Percentiles rank a stretch among this genome's conserved stretches.
phyloP scores from a whole-genome alignment of 2,329 filamentous ascomycete species.

The Curvularia lunata region DNA sequence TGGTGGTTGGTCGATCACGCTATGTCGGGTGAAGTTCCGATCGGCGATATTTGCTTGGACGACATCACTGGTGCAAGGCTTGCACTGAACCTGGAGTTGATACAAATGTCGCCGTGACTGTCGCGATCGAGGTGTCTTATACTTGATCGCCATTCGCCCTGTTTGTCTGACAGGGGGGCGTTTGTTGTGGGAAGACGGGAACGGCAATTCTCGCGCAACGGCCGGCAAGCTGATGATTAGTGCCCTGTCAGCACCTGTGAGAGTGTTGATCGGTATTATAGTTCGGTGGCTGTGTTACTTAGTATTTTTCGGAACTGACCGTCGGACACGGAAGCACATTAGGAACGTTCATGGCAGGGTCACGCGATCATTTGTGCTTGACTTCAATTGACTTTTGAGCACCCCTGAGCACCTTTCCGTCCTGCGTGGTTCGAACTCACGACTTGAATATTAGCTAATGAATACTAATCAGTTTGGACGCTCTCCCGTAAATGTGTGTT shows the following conservation, averaged over 20 bases:
- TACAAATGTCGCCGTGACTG: background rate
- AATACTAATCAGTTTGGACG: slow-evolving; percentile 60
- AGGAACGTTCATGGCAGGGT: background rate
- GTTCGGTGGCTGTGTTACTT: background rate
- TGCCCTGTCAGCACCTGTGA: background rate
- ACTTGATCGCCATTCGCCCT: background rate
- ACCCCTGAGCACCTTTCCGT: background rate
- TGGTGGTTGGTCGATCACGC: slow-evolving; percentile 8
- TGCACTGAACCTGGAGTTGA: background rate
- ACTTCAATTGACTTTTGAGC: background rate
- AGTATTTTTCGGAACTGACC: background rate
- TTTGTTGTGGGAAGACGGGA: slow-evolving; percentile 1
- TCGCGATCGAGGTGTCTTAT: background rate
- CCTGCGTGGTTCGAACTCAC: background rate
- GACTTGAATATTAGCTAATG: slow-evolving; percentile 50
- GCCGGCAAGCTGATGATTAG: background rate
- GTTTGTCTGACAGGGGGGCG: background rate
- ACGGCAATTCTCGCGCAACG: slow-evolving; percentile 9
- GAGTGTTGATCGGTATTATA: background rate
- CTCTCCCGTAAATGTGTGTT: slow-evolving; percentile 43
- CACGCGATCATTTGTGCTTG: background rate
- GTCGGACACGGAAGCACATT: background rate
- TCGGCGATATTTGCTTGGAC: slow-evolving; percentile 17
- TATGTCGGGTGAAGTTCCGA: slow-evolving; percentile 15
- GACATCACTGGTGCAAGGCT: slow-evolving; percentile 15